Percentiles rank a stretch among this genome's conserved stretches.
These are phyloP conservation scores for Xylaria longipes DNA, from an alignment of 495 filamentous ascomycete species.

Conservation along the genomic window DNA sequence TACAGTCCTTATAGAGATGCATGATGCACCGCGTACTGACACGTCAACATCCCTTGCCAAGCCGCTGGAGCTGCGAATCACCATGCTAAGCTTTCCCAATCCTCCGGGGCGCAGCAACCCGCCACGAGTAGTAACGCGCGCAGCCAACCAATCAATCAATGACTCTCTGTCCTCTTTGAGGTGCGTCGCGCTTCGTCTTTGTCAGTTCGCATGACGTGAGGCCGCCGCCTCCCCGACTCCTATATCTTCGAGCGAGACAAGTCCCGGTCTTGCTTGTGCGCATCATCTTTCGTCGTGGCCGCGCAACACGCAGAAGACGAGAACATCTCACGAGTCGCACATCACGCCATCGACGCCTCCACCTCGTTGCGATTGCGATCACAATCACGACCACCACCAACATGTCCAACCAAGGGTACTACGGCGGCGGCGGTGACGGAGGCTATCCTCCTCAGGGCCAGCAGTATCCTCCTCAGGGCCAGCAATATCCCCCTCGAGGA, in stretches of 20 bases:
- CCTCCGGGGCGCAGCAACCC: conserved; percentile 19
- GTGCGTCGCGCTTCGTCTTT: not conserved
- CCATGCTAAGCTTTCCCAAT: conserved; percentile 23
- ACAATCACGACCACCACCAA: no score
- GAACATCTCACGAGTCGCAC: not conserved
- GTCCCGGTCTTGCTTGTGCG: not conserved
- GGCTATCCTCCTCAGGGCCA: conserved; percentile 31
- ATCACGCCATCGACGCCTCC: not conserved
- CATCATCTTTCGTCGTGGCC: not conserved
- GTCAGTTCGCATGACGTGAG: conserved; percentile 1
- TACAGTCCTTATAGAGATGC: not conserved
- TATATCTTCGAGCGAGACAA: not conserved
- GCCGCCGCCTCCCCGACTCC: conserved; percentile 7
- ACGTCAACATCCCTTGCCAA: not conserved
- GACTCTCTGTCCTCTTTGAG: not conserved
- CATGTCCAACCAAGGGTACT: conserved; percentile 41
- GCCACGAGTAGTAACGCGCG: not conserved
- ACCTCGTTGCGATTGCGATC: conserved; percentile 8
- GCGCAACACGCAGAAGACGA: not conserved
- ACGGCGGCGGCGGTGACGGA: conserved; percentile 29
- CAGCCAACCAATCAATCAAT: conserved; percentile 14
- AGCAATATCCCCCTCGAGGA: conserved; percentile 30
- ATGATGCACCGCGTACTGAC: no score
- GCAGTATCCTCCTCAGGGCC: conserved; percentile 29
- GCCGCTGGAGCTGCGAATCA: conserved; percentile 4